A percentile compares a stretch with the other conserved stretches of the same genome.
Evolutionary conservation across 345 rosid species (phyloP).

Genomic region (Excoecaria agallocha): DNA sequence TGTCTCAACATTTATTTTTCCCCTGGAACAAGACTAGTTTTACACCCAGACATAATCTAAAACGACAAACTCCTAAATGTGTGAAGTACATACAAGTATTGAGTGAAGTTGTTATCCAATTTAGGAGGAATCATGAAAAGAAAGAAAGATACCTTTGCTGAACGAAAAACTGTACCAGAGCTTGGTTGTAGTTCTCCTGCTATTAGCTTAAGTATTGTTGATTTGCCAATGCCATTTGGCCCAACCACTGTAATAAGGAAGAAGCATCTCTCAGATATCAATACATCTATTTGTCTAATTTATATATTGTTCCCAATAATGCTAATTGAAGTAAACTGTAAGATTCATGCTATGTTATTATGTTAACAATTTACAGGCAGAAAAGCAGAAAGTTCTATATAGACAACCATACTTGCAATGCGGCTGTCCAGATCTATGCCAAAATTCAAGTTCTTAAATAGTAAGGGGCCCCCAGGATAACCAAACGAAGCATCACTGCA

Average conservation of each 20-base stretch:
- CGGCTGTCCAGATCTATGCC: slow-evolving; percentile 99
- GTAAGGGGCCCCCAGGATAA: slow-evolving; percentile 84
- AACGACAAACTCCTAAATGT: neutral
- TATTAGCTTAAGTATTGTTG: slow-evolving; percentile 93
- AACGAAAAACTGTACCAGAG: slow-evolving; percentile 97
- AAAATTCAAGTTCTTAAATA: slow-evolving; percentile 91
- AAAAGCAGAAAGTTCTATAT: neutral
- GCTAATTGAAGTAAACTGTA: neutral
- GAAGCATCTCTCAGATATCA: neutral
- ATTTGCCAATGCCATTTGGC: slow-evolving; percentile 98
- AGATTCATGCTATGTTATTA: neutral
- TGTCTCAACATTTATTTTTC: neutral
- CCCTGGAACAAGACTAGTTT: neutral
- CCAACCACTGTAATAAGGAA: slow-evolving; percentile 75
- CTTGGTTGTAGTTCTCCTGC: slow-evolving; percentile 93
- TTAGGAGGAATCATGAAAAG: slow-evolving; percentile 3
- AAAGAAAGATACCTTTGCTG: slow-evolving; percentile 72
- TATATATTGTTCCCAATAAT: neutral
- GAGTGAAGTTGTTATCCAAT: slow-evolving; percentile 1
- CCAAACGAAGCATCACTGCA: slow-evolving; percentile 98
- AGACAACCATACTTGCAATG: slow-evolving; percentile 57
- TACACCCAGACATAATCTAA: neutral
- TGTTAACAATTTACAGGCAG: neutral
- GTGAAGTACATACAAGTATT: neutral
- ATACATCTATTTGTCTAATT: neutral